Evolutionary conservation across 2,329 filamentous ascomycete species (phyloP).

Genomic region (Colletotrichum filicis): DNA sequence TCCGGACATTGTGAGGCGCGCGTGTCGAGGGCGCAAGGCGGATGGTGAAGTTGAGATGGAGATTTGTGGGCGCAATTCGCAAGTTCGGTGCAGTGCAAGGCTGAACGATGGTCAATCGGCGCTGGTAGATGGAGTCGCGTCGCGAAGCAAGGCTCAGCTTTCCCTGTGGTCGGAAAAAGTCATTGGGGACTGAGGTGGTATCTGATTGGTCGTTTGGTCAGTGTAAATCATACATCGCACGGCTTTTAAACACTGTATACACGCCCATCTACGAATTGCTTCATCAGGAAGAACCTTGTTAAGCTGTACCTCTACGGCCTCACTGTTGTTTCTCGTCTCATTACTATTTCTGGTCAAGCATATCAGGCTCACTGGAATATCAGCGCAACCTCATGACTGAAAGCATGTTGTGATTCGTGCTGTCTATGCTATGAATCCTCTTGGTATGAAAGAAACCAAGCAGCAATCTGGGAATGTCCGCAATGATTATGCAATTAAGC

Average conservation of each 20-base stretch:
- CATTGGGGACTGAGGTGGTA: background rate
- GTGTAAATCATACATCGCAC: background rate
- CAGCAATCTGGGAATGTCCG: conserved; percentile 7
- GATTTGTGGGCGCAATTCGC: background rate
- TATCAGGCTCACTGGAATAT: background rate
- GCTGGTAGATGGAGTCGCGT: conserved; percentile 33
- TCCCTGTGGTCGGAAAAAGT: conserved; percentile 17
- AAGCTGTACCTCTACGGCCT: background rate
- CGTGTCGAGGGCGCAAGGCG: background rate
- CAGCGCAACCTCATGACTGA: background rate
- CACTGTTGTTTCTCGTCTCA: background rate
- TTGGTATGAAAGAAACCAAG: background rate
- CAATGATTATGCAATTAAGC: background rate
- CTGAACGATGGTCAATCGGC: conserved; percentile 24
- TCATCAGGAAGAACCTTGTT: background rate
- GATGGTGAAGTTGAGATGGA: background rate
- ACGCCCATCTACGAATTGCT: background rate
- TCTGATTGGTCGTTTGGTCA: background rate
- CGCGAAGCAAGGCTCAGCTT: conserved; percentile 27
- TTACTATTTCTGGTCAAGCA: background rate
- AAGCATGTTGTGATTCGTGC: background rate
- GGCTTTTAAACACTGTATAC: background rate
- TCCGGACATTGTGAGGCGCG: conserved; percentile 21
- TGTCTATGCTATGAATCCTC: background rate
- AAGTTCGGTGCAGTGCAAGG: conserved; percentile 8